phyloP scores from a whole-genome alignment of 768 basidiomycete genomes.

The Rhodosporidiobolus odoratus region DNA sequence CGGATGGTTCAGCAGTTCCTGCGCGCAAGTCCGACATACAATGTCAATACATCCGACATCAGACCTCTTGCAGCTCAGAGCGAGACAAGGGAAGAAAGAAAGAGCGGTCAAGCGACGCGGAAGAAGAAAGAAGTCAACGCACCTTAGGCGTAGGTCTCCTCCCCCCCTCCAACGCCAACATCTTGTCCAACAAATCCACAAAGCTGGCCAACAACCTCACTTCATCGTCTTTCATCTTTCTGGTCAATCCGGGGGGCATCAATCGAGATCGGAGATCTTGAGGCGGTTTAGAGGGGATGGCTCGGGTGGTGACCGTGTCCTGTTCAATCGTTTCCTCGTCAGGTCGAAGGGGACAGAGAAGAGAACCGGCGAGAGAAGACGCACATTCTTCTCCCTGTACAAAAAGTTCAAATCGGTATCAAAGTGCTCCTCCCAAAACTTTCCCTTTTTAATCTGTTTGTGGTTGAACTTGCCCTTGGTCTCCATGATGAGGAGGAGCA shows the following conservation, averaged over 20 bases:
- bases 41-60: not conserved
- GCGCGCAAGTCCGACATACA: not conserved
- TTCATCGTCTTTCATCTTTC: slow-evolving; percentile 82
- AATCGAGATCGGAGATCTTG: slow-evolving; percentile 75
- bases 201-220: slow-evolving; percentile 70
- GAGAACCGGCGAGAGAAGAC: slow-evolving; percentile 45
- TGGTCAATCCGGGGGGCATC: slow-evolving; percentile 66
- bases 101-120: no score
- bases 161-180: slow-evolving; percentile 75
- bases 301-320: slow-evolving; percentile 75
- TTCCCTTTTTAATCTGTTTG: slow-evolving; percentile 89
- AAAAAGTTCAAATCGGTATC: slow-evolving; percentile 82
- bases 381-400: slow-evolving; percentile 76
- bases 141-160: slow-evolving; percentile 79
- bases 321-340: slow-evolving; percentile 44
- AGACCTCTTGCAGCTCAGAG: not conserved
- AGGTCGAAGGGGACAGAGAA: not conserved
- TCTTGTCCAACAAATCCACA: slow-evolving; percentile 85
- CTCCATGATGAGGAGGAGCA: slow-evolving; percentile 97
- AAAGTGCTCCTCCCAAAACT: slow-evolving; percentile 86
- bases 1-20: slow-evolving; percentile 37
- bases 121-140: slow-evolving; percentile 3
- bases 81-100: no score
- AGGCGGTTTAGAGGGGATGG: slow-evolving; percentile 67
- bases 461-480: slow-evolving; percentile 87